Evolutionary conservation across 225 moss, liverwort and hornwort genomes (phyloP).

Genomic region (Ulota crispa): DNA sequence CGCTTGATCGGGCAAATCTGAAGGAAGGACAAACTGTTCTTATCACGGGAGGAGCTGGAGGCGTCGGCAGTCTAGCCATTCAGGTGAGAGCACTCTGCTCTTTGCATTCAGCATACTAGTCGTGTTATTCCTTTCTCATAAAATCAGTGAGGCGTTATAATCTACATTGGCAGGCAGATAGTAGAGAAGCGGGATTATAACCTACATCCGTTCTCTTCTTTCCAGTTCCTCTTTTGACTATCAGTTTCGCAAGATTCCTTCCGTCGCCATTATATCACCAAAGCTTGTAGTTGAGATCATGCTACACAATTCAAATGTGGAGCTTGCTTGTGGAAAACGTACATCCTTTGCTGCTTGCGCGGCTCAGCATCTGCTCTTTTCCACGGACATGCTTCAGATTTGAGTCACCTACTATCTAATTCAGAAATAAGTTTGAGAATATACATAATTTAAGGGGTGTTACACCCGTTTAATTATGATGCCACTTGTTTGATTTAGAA

Average conservation of each 20-base stretch:
- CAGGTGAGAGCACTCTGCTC: constrained; percentile 48
- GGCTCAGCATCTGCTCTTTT: neutral
- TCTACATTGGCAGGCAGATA: neutral
- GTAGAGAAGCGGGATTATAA: neutral
- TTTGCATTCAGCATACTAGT: neutral
- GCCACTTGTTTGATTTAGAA: neutral
- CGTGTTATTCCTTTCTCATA: neutral
- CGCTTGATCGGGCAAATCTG: constrained; percentile 53
- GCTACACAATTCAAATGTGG: neutral
- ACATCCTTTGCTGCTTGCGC: neutral
- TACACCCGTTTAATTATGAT: neutral
- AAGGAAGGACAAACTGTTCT: constrained; percentile 71
- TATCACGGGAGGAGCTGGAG: constrained; percentile 79
- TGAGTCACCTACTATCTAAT: neutral
- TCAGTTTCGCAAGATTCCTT: neutral
- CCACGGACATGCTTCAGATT: neutral
- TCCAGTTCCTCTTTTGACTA: neutral
- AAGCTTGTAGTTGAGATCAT: neutral
- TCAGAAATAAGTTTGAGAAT: neutral
- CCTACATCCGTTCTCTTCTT: neutral
- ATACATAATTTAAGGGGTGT: neutral
- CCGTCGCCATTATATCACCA: neutral
- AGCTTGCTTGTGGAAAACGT: neutral
- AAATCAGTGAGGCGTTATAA: neutral
- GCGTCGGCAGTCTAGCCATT: constrained; percentile 77